These are phyloP conservation scores for Rutstroemia sp. DNA, from an alignment of 2,329 filamentous ascomycete species.

Conservation along the genomic window DNA sequence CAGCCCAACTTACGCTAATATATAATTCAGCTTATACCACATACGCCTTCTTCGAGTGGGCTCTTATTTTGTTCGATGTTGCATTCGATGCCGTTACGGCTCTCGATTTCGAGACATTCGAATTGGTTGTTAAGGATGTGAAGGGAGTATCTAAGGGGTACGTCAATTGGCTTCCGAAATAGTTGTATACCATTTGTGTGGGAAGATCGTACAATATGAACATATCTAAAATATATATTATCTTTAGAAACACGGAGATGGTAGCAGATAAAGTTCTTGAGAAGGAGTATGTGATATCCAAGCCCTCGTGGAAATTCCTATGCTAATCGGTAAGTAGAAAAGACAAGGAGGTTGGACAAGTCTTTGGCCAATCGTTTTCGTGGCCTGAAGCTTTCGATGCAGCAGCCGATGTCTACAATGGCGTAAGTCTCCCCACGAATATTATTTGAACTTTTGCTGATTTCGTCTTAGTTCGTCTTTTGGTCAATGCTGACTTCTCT, in stretches of 20 bases:
- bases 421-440: conserved; percentile 46
- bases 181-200: conserved; percentile 46
- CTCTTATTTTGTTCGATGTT: conserved; percentile 88
- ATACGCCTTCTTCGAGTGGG: conserved; percentile 98
- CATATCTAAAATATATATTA: conserved; percentile 27
- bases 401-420: conserved; percentile 83
- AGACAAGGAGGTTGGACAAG: conserved; percentile 61
- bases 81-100: conserved; percentile 93
- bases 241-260: conserved; percentile 34
- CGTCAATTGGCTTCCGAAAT: conserved; percentile 91
- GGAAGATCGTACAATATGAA: conserved; percentile 22
- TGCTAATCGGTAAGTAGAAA: conserved; percentile 48
- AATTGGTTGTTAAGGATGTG: conserved; percentile 80
- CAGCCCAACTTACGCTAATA: background rate
- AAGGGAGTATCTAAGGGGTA: conserved; percentile 96
- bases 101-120: conserved; percentile 83
- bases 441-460: conserved; percentile 6
- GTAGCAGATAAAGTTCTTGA: conserved; percentile 48
- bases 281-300: conserved; percentile 58
- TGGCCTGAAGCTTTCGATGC: conserved; percentile 72
- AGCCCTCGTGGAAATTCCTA: conserved; percentile 19
- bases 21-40: conserved; percentile 73
- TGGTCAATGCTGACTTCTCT: conserved; percentile 92
- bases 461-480: conserved; percentile 66
- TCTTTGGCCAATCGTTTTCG: conserved; percentile 66